Evolutionary conservation across 83 land plant species (phyloP), one percentile per base, ranked within the genome.

Genomic region (Larix sibirica): DNA sequence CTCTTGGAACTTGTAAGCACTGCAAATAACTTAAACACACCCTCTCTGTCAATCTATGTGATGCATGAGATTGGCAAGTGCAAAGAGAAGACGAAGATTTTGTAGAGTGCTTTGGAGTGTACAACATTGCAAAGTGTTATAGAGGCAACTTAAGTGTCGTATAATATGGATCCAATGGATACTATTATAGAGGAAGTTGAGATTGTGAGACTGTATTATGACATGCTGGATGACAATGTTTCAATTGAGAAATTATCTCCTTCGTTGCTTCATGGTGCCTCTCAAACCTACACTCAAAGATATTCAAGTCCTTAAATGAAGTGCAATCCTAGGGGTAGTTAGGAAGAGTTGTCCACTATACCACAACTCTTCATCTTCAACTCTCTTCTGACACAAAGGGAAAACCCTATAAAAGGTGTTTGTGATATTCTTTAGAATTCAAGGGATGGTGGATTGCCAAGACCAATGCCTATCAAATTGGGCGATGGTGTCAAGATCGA

Each of bases 121-220:
- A 94, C 95, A 47, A 92, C 94, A 14, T 66, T 92, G 6, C 86
- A 92, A 1, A 92, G 95, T 89, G 94, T 94, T 4, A 96, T 95
- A 16, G 93, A 93, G 80, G 94, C 97, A 68, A 96, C 98, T 16
- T 98, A 97, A 88, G 92, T 97, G 40, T 97, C 98, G 99, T 97
- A 96, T 88, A 98, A 97, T 86, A 98, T 98, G 14, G 99, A 97
- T 78, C 98, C 98, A 23, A 90, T 90, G 97, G 90, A 92, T 87
- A 97, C 99, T 3, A 85, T 97, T 6, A 96, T 97, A 73, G 97
- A 95, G 60, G 99, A 97, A 83, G 99, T 88, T 62, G 99, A 96
- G 7, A 94, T 94, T 91, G 98, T 97, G 42, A 87, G 83, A 63
- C 91, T 93, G 0, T 97, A 91, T 50, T 94, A 93, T 85, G 99